phyloP scores from a whole-genome alignment of 2,329 filamentous ascomycete species.

The Diaporthe caulivora region DNA sequence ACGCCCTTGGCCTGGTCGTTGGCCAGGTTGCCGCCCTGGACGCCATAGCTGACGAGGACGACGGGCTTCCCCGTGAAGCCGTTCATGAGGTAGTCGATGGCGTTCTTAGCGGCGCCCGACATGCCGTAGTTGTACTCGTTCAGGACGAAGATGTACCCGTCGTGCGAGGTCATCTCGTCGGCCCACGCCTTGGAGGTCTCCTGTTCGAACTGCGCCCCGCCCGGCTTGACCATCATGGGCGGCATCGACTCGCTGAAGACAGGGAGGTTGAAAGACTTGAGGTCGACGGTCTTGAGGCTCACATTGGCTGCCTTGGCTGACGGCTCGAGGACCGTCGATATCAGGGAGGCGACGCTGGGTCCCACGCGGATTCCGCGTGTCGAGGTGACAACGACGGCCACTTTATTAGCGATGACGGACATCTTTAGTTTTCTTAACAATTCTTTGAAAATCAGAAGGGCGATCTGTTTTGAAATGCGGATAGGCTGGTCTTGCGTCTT shows the following conservation, averaged over 20 bases:
- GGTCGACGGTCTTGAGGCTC: conserved; percentile 28
- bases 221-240: conserved; percentile 49
- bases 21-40: conserved; percentile 44
- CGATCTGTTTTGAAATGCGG: neutral
- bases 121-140: conserved; percentile 70
- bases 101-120: conserved; percentile 69
- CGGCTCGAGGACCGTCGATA: conserved; percentile 34
- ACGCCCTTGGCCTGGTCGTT: conserved; percentile 44
- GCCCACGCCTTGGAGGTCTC: conserved; percentile 61
- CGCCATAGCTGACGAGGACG: conserved; percentile 67
- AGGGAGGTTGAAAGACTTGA: conserved; percentile 35
- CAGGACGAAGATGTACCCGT: conserved; percentile 63
- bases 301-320: conserved; percentile 16
- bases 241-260: conserved; percentile 8
- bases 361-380: conserved; percentile 26
- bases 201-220: conserved; percentile 51
- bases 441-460: neutral
- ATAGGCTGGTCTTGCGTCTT: neutral
- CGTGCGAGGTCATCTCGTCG: conserved; percentile 55
- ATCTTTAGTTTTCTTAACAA: neutral
- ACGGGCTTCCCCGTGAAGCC: conserved; percentile 70
- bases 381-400: conserved; percentile 29
- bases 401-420: conserved; percentile 27
- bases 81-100: conserved; percentile 71
- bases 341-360: conserved; percentile 4